Evolutionary conservation across 257 asterid genomes (phyloP).

Genomic region (Solanum sparsipilum): DNA sequence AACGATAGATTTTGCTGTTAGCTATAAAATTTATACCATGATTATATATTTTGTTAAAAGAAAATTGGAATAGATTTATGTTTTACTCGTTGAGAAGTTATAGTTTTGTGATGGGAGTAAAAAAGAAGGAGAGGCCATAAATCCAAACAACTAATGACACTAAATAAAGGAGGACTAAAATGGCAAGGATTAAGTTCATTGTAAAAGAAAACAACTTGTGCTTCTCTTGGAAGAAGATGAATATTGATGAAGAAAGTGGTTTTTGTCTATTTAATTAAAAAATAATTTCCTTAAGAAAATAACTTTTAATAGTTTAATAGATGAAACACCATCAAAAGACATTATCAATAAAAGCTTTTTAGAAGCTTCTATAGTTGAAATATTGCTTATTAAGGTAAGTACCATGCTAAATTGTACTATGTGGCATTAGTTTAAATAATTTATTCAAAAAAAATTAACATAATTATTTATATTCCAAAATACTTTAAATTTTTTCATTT

Average conservation of each 20-base stretch:
- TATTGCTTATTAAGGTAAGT: not conserved
- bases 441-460: no score
- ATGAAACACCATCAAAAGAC: not conserved
- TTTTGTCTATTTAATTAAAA: not conserved
- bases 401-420: not conserved
- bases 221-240: not conserved
- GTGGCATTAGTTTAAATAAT: not conserved
- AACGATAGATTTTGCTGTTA: fast-evolving
- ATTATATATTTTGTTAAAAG: no score
- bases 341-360: not conserved
- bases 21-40: not conserved
- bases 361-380: not conserved
- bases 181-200: not conserved
- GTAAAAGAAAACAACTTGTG: not conserved
- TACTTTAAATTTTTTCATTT: not conserved
- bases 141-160: not conserved
- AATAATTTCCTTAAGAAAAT: not conserved
- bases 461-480: no score
- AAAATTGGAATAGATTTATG: not conserved
- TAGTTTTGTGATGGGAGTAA: not conserved
- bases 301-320: not conserved
- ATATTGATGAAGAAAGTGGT: not conserved
- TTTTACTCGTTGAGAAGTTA: not conserved
- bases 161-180: not conserved
- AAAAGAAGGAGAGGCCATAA: not conserved